phyloP scores from a whole-genome alignment of 2,329 filamentous ascomycete genomes.

The Aspergillus chevalieri region DNA sequence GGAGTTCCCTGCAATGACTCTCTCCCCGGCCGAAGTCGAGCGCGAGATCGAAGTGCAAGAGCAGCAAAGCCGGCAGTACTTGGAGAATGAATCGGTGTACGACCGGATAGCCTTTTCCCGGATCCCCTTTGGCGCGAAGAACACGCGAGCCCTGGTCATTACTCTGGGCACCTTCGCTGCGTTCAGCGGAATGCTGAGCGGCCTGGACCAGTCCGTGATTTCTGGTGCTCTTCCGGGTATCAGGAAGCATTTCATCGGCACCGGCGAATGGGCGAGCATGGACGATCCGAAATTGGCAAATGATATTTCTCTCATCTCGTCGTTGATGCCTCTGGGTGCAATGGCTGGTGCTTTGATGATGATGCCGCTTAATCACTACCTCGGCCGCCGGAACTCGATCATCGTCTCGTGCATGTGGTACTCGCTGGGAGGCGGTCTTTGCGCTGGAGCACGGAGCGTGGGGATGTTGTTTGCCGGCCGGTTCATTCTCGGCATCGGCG shows the following conservation, averaged over 20 bases:
- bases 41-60: background rate
- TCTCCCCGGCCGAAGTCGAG: background rate
- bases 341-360: conserved; percentile 64
- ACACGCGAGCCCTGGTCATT: conserved; percentile 20
- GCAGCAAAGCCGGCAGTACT: background rate
- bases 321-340: conserved; percentile 65
- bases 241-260: conserved; percentile 45
- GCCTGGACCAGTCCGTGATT: conserved; percentile 67
- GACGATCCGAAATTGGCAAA: conserved; percentile 13
- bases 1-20: background rate
- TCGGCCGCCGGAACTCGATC: conserved; percentile 63
- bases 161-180: conserved; percentile 62
- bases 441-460: conserved; percentile 62
- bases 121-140: background rate
- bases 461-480: conserved; percentile 65
- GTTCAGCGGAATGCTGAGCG: conserved; percentile 67
- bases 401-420: conserved; percentile 64
- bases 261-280: background rate
- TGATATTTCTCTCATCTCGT: conserved; percentile 62
- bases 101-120: background rate
- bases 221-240: conserved; percentile 61
- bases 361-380: conserved; percentile 60
- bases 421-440: conserved; percentile 62
- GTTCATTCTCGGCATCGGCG: conserved; percentile 63
- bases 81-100: background rate